Evolutionary conservation across 257 asterid species (phyloP).

Genomic region (Solanum commersonii): DNA sequence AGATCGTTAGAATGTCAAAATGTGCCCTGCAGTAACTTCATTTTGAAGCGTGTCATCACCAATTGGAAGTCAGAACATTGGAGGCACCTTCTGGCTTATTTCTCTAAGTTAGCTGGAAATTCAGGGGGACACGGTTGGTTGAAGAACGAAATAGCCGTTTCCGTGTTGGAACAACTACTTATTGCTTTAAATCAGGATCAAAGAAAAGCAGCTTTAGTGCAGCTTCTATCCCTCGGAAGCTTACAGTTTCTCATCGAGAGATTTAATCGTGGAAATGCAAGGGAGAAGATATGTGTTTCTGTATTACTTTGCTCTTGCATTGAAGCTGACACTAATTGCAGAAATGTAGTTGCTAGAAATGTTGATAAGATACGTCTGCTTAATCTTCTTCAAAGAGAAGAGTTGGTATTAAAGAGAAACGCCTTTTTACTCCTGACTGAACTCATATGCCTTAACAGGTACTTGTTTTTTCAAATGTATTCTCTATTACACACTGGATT

Average conservation of each 20-base stretch:
- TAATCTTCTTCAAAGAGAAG: slow-evolving; percentile 32
- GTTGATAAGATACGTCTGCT: slow-evolving; percentile 32
- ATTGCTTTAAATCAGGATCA: slow-evolving; percentile 34
- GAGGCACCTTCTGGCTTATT: slow-evolving; percentile 23
- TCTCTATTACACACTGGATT: not conserved
- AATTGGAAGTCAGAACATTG: slow-evolving; percentile 51
- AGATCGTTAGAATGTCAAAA: slow-evolving; percentile 29
- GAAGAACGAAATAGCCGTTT: slow-evolving; percentile 22
- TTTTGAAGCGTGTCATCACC: slow-evolving; percentile 50
- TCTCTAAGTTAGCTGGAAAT: slow-evolving; percentile 16
- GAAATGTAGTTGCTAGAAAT: slow-evolving; percentile 30
- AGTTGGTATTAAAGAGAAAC: slow-evolving; percentile 16
- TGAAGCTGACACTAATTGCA: slow-evolving; percentile 39
- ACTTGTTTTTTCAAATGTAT: not conserved
- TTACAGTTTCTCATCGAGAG: slow-evolving; percentile 44
- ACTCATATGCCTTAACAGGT: slow-evolving; percentile 71
- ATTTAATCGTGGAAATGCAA: slow-evolving; percentile 25
- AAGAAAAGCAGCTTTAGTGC: slow-evolving; percentile 25
- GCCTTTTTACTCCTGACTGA: slow-evolving; percentile 37
- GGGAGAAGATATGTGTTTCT: slow-evolving; percentile 37
- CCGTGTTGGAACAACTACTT: slow-evolving; percentile 39
- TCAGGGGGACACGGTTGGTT: slow-evolving; percentile 2
- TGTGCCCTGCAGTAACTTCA: slow-evolving; percentile 51
- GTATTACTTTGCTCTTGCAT: slow-evolving; percentile 38
- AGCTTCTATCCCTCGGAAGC: slow-evolving; percentile 45